phyloP scores from a whole-genome alignment of 352 stramenopile genomes.

The Globisporangium orthogonon region DNA sequence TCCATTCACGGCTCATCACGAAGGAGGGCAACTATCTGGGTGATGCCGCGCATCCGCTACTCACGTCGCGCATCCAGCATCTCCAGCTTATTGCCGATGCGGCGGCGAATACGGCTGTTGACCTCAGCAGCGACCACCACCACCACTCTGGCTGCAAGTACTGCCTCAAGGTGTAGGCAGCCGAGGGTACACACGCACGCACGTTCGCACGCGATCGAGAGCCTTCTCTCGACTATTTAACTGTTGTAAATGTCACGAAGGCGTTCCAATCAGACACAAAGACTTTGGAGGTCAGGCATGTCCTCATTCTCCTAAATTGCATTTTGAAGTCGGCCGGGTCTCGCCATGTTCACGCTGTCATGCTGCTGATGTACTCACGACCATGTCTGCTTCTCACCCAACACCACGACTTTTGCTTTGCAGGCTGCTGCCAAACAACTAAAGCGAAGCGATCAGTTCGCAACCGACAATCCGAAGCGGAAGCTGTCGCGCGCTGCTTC shows the following conservation, averaged over 20 bases:
- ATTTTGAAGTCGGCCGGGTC: background rate
- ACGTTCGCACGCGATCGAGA: background rate
- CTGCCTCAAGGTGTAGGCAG: background rate
- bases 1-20: constrained; percentile 69
- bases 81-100: constrained; percentile 32
- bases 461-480: background rate
- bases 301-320: background rate
- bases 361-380: background rate
- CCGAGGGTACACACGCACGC: background rate
- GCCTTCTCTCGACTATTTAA: background rate
- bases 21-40: constrained; percentile 76
- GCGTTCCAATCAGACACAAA: background rate
- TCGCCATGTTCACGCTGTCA: background rate
- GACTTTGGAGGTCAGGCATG: no score
- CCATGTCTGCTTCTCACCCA: background rate
- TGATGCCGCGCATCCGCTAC: constrained; percentile 65
- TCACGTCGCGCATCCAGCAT: constrained; percentile 69
- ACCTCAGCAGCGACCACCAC: background rate
- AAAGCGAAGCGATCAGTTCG: background rate
- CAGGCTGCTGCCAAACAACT: no score
- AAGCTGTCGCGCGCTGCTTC: background rate
- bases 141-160: background rate
- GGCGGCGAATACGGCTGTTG: background rate
- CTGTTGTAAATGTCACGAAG: background rate
- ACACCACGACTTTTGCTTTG: background rate